Evolutionary conservation across 768 basidiomycete genomes (phyloP), one percentile per base, ranked within the genome.

Genomic region (Gyrodon lividus): DNA sequence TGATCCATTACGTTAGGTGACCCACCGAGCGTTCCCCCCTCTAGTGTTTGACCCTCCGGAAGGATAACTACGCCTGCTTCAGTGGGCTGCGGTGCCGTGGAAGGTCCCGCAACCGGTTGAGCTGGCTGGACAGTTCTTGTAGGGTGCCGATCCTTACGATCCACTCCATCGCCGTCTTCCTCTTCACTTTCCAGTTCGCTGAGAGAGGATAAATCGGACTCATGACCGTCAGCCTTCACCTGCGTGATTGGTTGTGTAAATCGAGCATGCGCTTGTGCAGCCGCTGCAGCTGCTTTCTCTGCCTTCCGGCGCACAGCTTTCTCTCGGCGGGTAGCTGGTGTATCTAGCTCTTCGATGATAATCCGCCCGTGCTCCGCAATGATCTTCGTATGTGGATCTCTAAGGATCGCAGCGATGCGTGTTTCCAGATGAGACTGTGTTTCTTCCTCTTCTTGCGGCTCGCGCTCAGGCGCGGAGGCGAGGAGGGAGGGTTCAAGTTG

Each of bases 321-420:
- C 66, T 81, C 76, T 44, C 79, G 75, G 4, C 87, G 80, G 35
- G 79, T 84, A 4, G 77, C 77, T 31, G 87, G 87, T 5, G 88
- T 84, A 59, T 89, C 88, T 20, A 89, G 72, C 52, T 82, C 80
- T 61, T 90, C 87, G 50, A 89, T 79, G 48, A 87, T 78, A 42
- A 84, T 74, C 50, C 69, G 74, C n/a, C 79, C 78, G 39, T 71
- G 70, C n/a, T 76, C 69, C 7, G 64, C 52, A 38, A 65, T 56
- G 5, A 69, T 58, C 20, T 64, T 68, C 16, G 64, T 64, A 20
- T 68, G 60, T n/a, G 46, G 66, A 40, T 70, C 66, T 54, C 58
- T 60, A 14, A 62, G 57, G 26, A 59, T 67, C 37, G 54, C 58
- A 51, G 55, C 63, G 35, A 63, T 59, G 30, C 67, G 68, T 6